Conservation (phyloP, 2,329 filamentous ascomycete genomes). For the Trichoderma guizhouense region DNA sequence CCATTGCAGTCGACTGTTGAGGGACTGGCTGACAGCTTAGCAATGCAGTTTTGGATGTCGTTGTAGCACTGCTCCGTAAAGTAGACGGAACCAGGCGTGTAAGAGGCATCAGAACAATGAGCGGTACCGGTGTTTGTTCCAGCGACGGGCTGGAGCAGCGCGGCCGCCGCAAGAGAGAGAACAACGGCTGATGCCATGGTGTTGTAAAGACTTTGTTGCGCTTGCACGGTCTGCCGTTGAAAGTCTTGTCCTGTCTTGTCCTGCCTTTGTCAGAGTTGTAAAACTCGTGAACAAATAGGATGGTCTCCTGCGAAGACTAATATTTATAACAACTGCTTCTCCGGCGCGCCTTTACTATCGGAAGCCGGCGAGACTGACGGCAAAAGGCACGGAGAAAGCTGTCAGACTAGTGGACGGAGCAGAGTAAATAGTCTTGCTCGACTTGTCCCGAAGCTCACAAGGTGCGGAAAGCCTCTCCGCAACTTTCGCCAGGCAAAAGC, state of each 20-base stretch:
- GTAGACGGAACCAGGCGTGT: neutral
- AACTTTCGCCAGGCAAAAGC: neutral
- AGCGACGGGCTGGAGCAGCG: neutral
- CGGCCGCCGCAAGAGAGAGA: slow-evolving; percentile 1
- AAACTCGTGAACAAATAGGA: neutral
- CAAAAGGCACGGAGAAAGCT: neutral
- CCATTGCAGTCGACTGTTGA: neutral
- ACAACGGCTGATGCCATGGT: neutral
- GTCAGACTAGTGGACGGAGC: neutral
- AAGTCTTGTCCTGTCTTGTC: neutral
- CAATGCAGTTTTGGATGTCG: slow-evolving; percentile 1
- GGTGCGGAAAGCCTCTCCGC: neutral
- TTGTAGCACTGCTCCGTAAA: neutral
- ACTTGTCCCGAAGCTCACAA: neutral
- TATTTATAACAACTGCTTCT: neutral
- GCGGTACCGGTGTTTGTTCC: neutral
- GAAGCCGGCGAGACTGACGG: neutral
- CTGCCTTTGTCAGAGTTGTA: neutral
- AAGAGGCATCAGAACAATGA: neutral
- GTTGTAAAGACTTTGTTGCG: neutral
- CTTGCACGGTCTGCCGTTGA: neutral
- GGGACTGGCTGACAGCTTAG: slow-evolving; percentile 9
- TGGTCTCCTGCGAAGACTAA: neutral
- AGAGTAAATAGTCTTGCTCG: neutral
- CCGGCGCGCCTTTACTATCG: neutral